phyloP scores from a whole-genome alignment of 2,329 filamentous ascomycete genomes.

The Microsporum canis region DNA sequence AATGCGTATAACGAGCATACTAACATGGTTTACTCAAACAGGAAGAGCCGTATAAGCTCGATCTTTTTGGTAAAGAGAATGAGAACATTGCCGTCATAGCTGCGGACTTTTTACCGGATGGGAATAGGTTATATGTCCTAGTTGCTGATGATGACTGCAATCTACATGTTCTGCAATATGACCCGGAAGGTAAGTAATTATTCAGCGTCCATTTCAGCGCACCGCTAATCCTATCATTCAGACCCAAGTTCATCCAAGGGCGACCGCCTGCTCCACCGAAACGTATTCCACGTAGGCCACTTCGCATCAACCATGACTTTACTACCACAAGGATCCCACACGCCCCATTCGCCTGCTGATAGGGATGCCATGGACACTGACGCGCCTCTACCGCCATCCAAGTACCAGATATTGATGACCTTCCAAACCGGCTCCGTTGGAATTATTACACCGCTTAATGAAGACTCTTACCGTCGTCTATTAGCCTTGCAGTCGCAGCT shows the following conservation, averaged over 20 bases:
- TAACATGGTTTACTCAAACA: constrained; percentile 17
- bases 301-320: constrained; percentile 63
- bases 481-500: constrained; percentile 72
- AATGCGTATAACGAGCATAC: background rate
- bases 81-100: constrained; percentile 66
- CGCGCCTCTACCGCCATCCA: constrained; percentile 8
- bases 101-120: constrained; percentile 80
- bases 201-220: background rate
- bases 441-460: constrained; percentile 63
- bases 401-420: constrained; percentile 54
- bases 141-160: constrained; percentile 76
- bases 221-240: constrained; percentile 25
- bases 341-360: constrained; percentile 28
- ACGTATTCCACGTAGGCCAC: constrained; percentile 79
- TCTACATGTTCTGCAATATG: constrained; percentile 81
- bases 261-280: constrained; percentile 72
- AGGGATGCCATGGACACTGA: constrained; percentile 32
- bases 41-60: constrained; percentile 94
- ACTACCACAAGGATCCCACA: constrained; percentile 53
- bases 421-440: constrained; percentile 65
- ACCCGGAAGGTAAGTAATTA: constrained; percentile 67
- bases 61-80: constrained; percentile 77
- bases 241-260: constrained; percentile 90
- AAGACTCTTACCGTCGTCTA: constrained; percentile 72
- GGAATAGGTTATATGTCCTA: constrained; percentile 69